These are phyloP conservation scores for Laetiporus sulphureus DNA, from an alignment of 1,284 basidiomycete species.

Conservation along the genomic window DNA sequence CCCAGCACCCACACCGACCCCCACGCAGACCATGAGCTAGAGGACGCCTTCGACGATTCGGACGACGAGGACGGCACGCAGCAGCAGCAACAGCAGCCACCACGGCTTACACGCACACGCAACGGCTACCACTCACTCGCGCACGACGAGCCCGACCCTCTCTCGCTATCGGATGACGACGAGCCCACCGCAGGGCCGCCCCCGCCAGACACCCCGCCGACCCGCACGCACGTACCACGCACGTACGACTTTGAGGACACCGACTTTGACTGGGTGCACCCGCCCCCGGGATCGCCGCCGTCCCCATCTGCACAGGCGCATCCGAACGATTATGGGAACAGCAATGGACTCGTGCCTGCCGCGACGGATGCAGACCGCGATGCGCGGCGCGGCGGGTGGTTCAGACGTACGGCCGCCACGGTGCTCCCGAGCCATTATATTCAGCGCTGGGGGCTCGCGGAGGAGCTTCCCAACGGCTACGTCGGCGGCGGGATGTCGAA, in stretches of 20 bases:
- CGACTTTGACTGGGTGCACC: conserved; percentile 65
- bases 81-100: conserved; percentile 17
- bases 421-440: conserved; percentile 48
- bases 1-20: conserved; percentile 51
- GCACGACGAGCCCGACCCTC: conserved; percentile 44
- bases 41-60: conserved; percentile 70
- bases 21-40: conserved; percentile 56
- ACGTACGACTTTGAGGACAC: conserved; percentile 83
- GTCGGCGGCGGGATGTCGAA: conserved; percentile 76
- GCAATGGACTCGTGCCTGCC: conserved; percentile 69
- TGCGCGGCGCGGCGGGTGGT: conserved; percentile 43
- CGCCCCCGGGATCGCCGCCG: conserved; percentile 84
- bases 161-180: no score
- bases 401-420: conserved; percentile 46
- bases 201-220: conserved; percentile 22
- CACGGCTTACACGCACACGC: conserved; percentile 31
- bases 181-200: conserved; percentile 22
- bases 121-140: conserved; percentile 34
- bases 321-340: conserved; percentile 72
- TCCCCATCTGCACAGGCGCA: conserved; percentile 53
- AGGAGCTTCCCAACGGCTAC: conserved; percentile 38
- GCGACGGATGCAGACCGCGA: conserved; percentile 28
- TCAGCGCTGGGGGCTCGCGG: conserved; percentile 41
- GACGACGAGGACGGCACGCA: conserved; percentile 54
- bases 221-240: conserved; percentile 28